Evolutionary conservation across 495 filamentous ascomycete genomes (phyloP).

Genomic region (Diplogelasinospora grovesii): DNA sequence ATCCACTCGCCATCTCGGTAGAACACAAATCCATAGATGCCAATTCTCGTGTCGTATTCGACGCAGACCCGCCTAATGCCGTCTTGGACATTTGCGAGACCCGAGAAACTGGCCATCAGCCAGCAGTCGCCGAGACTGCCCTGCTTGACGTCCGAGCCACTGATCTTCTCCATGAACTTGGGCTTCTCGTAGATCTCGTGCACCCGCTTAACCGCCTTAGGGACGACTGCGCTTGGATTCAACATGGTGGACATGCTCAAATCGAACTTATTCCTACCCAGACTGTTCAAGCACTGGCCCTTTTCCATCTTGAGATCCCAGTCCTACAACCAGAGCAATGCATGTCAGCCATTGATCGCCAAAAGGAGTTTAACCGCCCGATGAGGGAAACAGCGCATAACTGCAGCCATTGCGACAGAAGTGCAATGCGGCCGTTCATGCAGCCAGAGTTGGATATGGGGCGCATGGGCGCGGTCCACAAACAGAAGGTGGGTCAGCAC

Average conservation of each 20-base stretch:
- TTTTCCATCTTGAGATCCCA: constrained; percentile 46
- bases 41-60: constrained; percentile 62
- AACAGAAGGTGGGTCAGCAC: constrained; percentile 22
- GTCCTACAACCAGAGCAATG: constrained; percentile 27
- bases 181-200: constrained; percentile 88
- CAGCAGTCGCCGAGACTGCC: constrained; percentile 85
- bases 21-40: constrained; percentile 95
- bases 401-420: constrained; percentile 4
- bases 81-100: constrained; percentile 69
- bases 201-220: constrained; percentile 62
- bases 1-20: constrained; percentile 93
- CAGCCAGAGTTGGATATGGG: background rate
- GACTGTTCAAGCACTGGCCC: constrained; percentile 40
- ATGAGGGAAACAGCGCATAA: too few species aligned
- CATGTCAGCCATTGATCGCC: constrained; percentile 17
- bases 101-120: constrained; percentile 83
- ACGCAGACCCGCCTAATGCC: constrained; percentile 80
- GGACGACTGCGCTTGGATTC: constrained; percentile 38
- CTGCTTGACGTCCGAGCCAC: constrained; percentile 73
- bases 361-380: too few species aligned
- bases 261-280: constrained; percentile 40
- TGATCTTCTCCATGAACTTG: constrained; percentile 70
- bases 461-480: background rate
- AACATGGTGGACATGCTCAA: constrained; percentile 27
- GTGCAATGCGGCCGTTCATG: constrained; percentile 9